Evolutionary conservation across 1,284 basidiomycete species (phyloP).

Genomic region (Melanopsichium pennsylvanicum): DNA sequence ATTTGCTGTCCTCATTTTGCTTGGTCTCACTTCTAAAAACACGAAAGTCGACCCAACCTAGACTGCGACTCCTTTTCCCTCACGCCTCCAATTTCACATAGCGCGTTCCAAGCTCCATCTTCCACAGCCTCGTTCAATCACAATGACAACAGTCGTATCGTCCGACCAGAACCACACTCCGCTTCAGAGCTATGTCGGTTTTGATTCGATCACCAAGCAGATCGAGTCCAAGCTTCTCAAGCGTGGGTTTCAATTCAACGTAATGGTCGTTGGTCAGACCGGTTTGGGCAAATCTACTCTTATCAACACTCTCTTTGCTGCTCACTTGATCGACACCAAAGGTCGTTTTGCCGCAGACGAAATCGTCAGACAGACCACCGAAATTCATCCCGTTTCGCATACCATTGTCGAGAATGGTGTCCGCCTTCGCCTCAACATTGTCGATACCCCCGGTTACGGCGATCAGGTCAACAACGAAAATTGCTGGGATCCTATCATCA

Average conservation of each 20-base stretch:
- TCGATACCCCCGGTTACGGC: slow-evolving; percentile 97
- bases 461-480: slow-evolving; percentile 99
- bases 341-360: slow-evolving; percentile 87
- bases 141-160: slow-evolving; percentile 38
- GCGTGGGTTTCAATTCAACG: slow-evolving; percentile 97
- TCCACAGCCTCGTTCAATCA: too few species aligned
- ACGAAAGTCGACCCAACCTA: neutral
- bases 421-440: slow-evolving; percentile 92
- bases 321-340: slow-evolving; percentile 96
- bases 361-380: slow-evolving; percentile 89
- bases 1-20: neutral
- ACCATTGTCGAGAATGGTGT: slow-evolving; percentile 97
- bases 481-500: slow-evolving; percentile 99
- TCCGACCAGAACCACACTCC: slow-evolving; percentile 49
- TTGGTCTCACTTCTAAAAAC: neutral
- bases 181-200: slow-evolving; percentile 66
- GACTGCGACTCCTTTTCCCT: slow-evolving; percentile 3
- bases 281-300: slow-evolving; percentile 97
- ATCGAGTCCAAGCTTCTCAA: slow-evolving; percentile 99
- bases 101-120: too few species aligned
- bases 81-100: too few species aligned
- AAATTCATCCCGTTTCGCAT: slow-evolving; percentile 93
- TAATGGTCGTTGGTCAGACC: slow-evolving; percentile 78
- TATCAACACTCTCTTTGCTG: slow-evolving; percentile 98
- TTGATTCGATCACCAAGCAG: slow-evolving; percentile 82